Conservation (phyloP, 2,329 filamentous ascomycete species). For the Macrophomina pseudophaseolina region DNA sequence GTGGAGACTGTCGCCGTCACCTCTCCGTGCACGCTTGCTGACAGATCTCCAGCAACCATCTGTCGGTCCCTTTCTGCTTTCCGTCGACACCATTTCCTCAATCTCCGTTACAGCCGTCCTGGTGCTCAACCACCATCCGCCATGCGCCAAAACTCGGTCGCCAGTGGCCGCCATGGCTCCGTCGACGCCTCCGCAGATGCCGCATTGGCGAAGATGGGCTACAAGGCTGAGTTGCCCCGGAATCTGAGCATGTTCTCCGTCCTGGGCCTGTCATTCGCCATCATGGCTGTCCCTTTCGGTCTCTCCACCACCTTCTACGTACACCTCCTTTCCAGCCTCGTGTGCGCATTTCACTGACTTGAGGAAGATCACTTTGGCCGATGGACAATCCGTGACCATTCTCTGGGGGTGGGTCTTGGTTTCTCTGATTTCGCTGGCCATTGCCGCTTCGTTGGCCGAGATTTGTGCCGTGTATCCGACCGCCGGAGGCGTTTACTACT, state of each 20-base stretch:
- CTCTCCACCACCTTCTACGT: conserved; percentile 68
- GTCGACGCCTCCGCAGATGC: conserved; percentile 55
- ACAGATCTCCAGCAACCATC: conserved; percentile 6
- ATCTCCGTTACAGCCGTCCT: neutral
- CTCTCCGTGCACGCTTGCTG: conserved; percentile 4
- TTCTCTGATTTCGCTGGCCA: conserved; percentile 65
- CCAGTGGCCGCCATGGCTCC: conserved; percentile 24
- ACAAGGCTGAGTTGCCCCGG: conserved; percentile 69
- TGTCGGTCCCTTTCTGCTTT: neutral
- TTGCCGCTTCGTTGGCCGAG: conserved; percentile 70
- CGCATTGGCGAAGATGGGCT: conserved; percentile 69
- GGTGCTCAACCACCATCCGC: conserved; percentile 22
- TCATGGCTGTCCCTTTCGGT: conserved; percentile 75
- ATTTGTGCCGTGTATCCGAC: conserved; percentile 73
- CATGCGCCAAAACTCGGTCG: conserved; percentile 19
- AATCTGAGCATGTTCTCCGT: conserved; percentile 73
- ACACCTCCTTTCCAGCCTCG: neutral
- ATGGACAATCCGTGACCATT: conserved; percentile 72
- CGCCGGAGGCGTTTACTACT: conserved; percentile 73
- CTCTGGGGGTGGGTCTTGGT: conserved; percentile 74
- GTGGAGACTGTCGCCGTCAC: neutral
- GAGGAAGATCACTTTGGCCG: conserved; percentile 62
- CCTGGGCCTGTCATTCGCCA: conserved; percentile 71
- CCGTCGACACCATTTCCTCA: neutral
- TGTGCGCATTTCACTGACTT: neutral